phyloP scores from a whole-genome alignment of 1,139 yeast species.

The Candida sanyaensis region DNA sequence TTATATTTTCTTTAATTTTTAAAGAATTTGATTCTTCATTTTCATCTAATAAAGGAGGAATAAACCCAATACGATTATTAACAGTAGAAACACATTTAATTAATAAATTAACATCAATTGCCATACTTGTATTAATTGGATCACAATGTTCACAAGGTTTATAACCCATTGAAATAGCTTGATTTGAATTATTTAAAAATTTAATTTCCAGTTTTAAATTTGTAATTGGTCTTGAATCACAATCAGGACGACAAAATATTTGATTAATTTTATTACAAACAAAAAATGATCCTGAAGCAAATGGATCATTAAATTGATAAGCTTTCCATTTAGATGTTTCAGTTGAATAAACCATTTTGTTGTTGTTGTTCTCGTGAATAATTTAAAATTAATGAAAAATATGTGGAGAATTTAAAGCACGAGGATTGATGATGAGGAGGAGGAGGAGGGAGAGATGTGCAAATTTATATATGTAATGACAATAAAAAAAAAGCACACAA shows the following conservation, averaged over 20 bases:
- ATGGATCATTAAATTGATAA: slow-evolving; percentile 67
- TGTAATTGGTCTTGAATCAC: slow-evolving; percentile 53
- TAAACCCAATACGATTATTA: slow-evolving; percentile 59
- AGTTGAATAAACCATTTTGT: slow-evolving; percentile 44
- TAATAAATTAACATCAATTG: slow-evolving; percentile 54
- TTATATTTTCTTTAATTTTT: slow-evolving; percentile 40
- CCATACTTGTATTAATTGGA: slow-evolving; percentile 33
- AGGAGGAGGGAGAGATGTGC: too few relatives aligned
- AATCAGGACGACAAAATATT: slow-evolving; percentile 65
- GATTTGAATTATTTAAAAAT: slow-evolving; percentile 40
- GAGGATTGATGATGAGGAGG: too few relatives aligned
- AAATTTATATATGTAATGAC: too few relatives aligned
- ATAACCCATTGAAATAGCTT: slow-evolving; percentile 49
- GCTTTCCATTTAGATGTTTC: slow-evolving; percentile 63
- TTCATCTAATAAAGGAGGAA: slow-evolving; percentile 51
- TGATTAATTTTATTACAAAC: slow-evolving; percentile 49
- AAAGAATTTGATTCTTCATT: slow-evolving; percentile 44
- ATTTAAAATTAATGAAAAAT: too few relatives aligned
- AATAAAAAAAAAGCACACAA: too few relatives aligned
- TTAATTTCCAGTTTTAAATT: slow-evolving; percentile 46
- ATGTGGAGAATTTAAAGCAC: too few relatives aligned
- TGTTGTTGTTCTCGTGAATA: neutral
- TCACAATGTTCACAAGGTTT: slow-evolving; percentile 57
- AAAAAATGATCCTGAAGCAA: slow-evolving; percentile 57
- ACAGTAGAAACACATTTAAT: slow-evolving; percentile 58